Conservation (phyloP, 768 basidiomycete genomes). For the Rossbeevera mucosa region DNA sequence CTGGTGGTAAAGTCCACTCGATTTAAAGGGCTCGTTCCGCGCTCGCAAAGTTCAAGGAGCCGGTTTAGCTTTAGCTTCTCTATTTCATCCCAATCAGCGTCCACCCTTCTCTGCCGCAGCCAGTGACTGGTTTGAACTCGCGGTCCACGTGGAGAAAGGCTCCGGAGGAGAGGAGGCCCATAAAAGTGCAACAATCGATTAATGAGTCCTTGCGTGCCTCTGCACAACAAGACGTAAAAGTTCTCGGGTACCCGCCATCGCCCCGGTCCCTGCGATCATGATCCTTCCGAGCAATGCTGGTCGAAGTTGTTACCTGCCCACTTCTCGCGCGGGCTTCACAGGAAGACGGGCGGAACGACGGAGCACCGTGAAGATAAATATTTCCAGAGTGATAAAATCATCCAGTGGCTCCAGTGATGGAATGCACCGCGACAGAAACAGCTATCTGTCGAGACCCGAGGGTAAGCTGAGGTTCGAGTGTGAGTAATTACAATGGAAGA, state of each 20-base stretch:
- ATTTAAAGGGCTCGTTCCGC: background rate
- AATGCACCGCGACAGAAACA: background rate
- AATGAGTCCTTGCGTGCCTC: background rate
- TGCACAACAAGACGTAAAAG: conserved; percentile 1
- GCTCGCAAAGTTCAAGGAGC: background rate
- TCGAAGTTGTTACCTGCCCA: background rate
- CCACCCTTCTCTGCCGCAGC: background rate
- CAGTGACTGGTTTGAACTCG: background rate
- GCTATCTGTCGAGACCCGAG: background rate
- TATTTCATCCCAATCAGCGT: background rate
- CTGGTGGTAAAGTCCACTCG: background rate
- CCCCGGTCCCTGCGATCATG: conserved; percentile 15
- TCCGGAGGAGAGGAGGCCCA: background rate
- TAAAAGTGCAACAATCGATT: no score
- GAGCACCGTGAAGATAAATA: conserved; percentile 4
- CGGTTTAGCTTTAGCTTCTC: background rate
- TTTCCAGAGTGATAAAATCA: background rate
- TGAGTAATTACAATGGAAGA: no score
- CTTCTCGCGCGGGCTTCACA: background rate
- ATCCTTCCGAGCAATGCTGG: background rate
- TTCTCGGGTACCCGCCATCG: conserved; percentile 19
- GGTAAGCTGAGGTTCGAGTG: background rate
- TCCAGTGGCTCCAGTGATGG: background rate
- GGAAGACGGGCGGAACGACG: conserved; percentile 6
- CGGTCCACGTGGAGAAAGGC: background rate